These are phyloP conservation scores for Yamadazyma nakazawae DNA, from an alignment of 805 yeast species.

Conservation along the genomic window DNA sequence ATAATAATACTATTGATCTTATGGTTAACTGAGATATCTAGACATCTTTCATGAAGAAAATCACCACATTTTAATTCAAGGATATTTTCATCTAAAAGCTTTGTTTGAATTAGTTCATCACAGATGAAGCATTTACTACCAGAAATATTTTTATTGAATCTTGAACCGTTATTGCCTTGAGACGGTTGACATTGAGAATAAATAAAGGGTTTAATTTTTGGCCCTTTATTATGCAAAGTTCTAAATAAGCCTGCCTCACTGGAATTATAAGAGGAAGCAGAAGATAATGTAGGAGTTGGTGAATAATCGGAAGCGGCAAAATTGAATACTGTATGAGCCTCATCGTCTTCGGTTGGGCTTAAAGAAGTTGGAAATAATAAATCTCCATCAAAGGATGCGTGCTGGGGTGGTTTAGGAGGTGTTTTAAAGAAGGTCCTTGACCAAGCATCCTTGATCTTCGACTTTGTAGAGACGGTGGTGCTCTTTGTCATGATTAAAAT, in stretches of 20 bases:
- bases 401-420: neutral
- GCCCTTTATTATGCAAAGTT: slow-evolving; percentile 1
- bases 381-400: neutral
- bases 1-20: slow-evolving; percentile 3
- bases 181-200: slow-evolving; percentile 1
- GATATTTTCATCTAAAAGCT: slow-evolving; percentile 42
- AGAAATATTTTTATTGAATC: neutral
- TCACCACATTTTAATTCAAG: slow-evolving; percentile 55
- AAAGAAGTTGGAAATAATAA: slow-evolving; percentile 10
- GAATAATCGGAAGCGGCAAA: neutral
- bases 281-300: slow-evolving; percentile 1
- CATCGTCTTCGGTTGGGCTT: slow-evolving; percentile 10
- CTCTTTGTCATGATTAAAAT: neutral
- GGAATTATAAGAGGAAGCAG: neutral
- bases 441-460: slow-evolving; percentile 3
- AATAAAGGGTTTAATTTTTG: slow-evolving; percentile 1
- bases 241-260: neutral
- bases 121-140: slow-evolving; percentile 46
- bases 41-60: slow-evolving; percentile 56
- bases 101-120: slow-evolving; percentile 46
- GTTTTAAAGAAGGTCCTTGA: neutral
- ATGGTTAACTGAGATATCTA: slow-evolving; percentile 24
- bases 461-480: neutral
- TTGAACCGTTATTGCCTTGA: neutral
- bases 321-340: neutral